A percentile compares a stretch with the other conserved stretches of the same genome.
phyloP scores from a whole-genome alignment of 495 filamentous ascomycete species.

The Chaetomium tenue region DNA sequence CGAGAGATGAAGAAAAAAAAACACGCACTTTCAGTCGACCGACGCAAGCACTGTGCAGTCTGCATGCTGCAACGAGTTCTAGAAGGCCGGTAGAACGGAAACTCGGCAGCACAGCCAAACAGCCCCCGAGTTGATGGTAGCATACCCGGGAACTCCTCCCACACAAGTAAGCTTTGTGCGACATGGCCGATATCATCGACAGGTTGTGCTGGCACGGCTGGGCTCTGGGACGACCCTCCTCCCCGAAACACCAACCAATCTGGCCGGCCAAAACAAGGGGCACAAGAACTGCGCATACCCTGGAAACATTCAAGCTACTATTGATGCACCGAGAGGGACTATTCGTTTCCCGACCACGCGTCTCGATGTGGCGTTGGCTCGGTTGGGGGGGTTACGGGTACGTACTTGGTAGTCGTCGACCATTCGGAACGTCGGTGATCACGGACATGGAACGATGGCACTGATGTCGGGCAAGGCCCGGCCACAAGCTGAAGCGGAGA shows the following conservation, averaged over 20 bases:
- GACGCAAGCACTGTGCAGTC: not conserved
- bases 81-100: slow-evolving; percentile 8
- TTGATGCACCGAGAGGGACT: not conserved
- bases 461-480: not conserved
- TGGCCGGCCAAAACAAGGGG: not conserved
- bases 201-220: too few relatives aligned
- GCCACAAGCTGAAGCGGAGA: not conserved
- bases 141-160: not conserved
- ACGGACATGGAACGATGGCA: not conserved
- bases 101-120: not conserved
- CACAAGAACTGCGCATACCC: not conserved
- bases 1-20: slow-evolving; percentile 11
- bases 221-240: not conserved
- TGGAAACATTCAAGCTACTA: not conserved
- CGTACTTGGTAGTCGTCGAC: not conserved
- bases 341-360: not conserved
- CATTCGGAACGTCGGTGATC: not conserved
- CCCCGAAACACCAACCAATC: not conserved
- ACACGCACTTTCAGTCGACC: not conserved
- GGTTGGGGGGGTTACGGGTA: not conserved
- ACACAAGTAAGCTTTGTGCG: not conserved
- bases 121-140: not conserved
- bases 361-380: slow-evolving; percentile 1
- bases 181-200: not conserved
- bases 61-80: slow-evolving; percentile 8